Evolutionary conservation across 139 green algal genomes (phyloP).

Genomic region (Tetraselmis striata): DNA sequence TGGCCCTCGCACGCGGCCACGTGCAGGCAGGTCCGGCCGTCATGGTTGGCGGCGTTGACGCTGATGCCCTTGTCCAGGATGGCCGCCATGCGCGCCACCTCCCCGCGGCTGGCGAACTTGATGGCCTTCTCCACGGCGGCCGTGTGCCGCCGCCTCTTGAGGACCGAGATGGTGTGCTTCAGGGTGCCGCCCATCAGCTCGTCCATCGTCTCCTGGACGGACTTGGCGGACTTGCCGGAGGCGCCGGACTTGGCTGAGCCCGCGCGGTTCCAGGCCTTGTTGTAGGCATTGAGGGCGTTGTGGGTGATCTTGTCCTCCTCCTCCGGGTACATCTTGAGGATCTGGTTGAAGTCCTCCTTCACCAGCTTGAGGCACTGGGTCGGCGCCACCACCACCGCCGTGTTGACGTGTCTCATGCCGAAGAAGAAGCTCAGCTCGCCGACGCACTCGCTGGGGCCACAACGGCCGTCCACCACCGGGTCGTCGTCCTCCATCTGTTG

Average conservation of each 20-base stretch:
- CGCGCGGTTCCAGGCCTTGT: background rate
- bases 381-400: constrained; percentile 5
- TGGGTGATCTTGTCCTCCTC: background rate
- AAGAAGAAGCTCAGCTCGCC: constrained; percentile 27
- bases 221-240: background rate
- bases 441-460: constrained; percentile 5
- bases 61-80: constrained; percentile 21
- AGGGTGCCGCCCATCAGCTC: constrained; percentile 11
- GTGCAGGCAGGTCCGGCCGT: constrained; percentile 40
- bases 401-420: constrained; percentile 21
- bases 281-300: background rate
- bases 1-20: constrained; percentile 31
- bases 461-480: constrained; percentile 2
- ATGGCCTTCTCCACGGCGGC: constrained; percentile 12
- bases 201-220: constrained; percentile 16
- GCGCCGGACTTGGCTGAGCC: background rate
- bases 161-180: constrained; percentile 17
- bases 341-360: constrained; percentile 19
- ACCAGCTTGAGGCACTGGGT: constrained; percentile 4
- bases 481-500: constrained; percentile 17
- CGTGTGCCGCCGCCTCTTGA: constrained; percentile 15
- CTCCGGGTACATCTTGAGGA: constrained; percentile 29
- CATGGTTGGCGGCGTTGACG: constrained; percentile 31
- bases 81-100: constrained; percentile 5
- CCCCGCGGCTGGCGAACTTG: constrained; percentile 4